Evolutionary conservation across 2,329 filamentous ascomycete genomes (phyloP).

Genomic region (Ophiostoma pallidulum): DNA sequence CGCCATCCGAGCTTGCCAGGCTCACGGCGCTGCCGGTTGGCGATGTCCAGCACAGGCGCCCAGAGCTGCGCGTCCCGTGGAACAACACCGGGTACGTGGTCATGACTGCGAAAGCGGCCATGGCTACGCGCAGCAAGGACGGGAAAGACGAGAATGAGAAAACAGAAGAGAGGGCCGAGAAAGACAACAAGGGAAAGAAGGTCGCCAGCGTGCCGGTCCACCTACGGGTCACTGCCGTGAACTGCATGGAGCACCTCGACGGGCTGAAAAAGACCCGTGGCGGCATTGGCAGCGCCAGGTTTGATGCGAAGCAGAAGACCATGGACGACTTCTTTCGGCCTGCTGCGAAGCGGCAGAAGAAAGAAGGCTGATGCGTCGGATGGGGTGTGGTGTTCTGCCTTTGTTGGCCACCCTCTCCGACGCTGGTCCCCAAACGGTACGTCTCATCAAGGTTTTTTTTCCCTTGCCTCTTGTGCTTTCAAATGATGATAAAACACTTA

Average conservation of each 20-base stretch:
- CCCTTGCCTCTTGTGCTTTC: slow-evolving; percentile 22
- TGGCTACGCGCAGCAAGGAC: too few species aligned
- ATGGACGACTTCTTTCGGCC: slow-evolving; percentile 64
- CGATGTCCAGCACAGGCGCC: slow-evolving; percentile 1
- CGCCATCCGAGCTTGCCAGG: slow-evolving; percentile 18
- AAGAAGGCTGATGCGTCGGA: slow-evolving; percentile 10
- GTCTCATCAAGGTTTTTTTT: slow-evolving; percentile 12
- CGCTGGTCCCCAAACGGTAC: slow-evolving; percentile 28
- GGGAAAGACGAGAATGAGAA: too few species aligned
- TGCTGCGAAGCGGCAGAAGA: slow-evolving; percentile 39
- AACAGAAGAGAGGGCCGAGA: background rate
- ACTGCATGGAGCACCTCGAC: slow-evolving; percentile 61
- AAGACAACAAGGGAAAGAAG: background rate
- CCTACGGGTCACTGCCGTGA: slow-evolving; percentile 49
- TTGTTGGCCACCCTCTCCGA: background rate
- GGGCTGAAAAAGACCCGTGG: slow-evolving; percentile 71
- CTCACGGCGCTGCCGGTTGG: slow-evolving; percentile 13
- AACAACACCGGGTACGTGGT: slow-evolving; percentile 45
- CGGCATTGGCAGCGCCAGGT: slow-evolving; percentile 68
- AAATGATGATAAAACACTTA: slow-evolving; percentile 59
- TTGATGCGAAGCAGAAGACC: slow-evolving; percentile 66
- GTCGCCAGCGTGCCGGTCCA: too few species aligned
- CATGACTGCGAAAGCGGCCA: slow-evolving; percentile 8
- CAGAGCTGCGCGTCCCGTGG: slow-evolving; percentile 32
- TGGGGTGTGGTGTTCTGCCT: slow-evolving; percentile 17